Conservation (phyloP, 2,329 filamentous ascomycete species). For the Aspergillus novofumigatus region DNA sequence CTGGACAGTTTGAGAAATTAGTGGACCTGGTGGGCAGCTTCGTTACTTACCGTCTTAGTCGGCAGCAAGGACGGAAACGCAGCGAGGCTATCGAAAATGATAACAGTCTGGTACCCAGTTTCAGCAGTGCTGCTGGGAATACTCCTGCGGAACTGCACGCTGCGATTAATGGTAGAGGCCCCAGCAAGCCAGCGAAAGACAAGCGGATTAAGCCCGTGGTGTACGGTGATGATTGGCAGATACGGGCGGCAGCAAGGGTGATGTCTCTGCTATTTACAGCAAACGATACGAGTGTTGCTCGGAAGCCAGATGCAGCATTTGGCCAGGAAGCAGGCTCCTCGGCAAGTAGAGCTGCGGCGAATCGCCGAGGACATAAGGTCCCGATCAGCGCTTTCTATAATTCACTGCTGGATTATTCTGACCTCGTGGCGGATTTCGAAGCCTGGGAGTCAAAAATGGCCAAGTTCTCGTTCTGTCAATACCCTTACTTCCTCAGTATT, state of each 20-base stretch:
- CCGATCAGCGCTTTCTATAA: slow-evolving; percentile 86
- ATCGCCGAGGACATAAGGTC: slow-evolving; percentile 61
- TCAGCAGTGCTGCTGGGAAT: slow-evolving; percentile 61
- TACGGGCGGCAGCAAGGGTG: slow-evolving; percentile 73
- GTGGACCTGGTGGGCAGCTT: slow-evolving; percentile 77
- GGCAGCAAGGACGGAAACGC: slow-evolving; percentile 64
- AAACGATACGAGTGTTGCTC: slow-evolving; percentile 56
- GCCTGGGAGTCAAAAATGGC: slow-evolving; percentile 72
- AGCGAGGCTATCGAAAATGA: slow-evolving; percentile 55
- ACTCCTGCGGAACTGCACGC: slow-evolving; percentile 70
- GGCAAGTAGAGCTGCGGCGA: slow-evolving; percentile 40
- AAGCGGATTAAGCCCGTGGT: slow-evolving; percentile 49
- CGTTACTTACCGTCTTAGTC: slow-evolving; percentile 72
- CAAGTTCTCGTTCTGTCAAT: slow-evolving; percentile 86
- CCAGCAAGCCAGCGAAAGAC: slow-evolving; percentile 53
- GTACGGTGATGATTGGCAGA: slow-evolving; percentile 85
- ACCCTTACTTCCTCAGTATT: slow-evolving; percentile 86
- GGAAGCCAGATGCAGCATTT: slow-evolving; percentile 33
- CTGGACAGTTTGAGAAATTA: slow-evolving; percentile 63
- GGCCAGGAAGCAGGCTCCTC: slow-evolving; percentile 31
- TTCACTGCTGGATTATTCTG: slow-evolving; percentile 78
- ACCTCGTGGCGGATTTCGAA: slow-evolving; percentile 81
- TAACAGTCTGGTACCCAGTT: slow-evolving; percentile 65
- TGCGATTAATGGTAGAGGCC: slow-evolving; percentile 55
- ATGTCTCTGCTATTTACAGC: slow-evolving; percentile 78